A percentile compares a stretch with the other conserved stretches of the same genome.
These are phyloP conservation scores for Rosa lucieae DNA, from an alignment of 306 rosid species.

Conservation along the genomic window DNA sequence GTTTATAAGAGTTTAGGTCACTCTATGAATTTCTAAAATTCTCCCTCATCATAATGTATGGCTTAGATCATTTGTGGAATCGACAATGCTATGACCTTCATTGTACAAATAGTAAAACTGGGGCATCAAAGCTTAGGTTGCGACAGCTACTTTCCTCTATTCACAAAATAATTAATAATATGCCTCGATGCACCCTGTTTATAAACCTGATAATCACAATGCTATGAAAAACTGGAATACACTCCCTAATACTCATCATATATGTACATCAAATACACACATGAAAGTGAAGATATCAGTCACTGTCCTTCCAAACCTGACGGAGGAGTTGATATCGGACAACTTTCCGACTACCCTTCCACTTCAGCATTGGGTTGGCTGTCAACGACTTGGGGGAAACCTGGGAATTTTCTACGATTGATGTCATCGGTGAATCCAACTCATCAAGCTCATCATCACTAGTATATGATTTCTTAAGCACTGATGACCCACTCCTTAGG, in stretches of 20 bases:
- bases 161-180: background rate
- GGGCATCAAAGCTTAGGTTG: background rate
- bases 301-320: conserved; percentile 63
- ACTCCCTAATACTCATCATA: background rate
- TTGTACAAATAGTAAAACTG: background rate
- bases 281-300: conserved; percentile 26
- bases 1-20: too few relatives aligned
- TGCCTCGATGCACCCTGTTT: background rate
- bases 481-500: conserved; percentile 51
- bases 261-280: conserved; percentile 16
- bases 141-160: background rate
- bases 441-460: conserved; percentile 88
- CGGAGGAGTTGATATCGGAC: conserved; percentile 68
- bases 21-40: too few relatives aligned
- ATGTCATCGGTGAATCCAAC: conserved; percentile 73
- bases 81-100: background rate
- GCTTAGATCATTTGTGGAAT: background rate
- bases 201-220: conserved; percentile 1
- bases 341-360: conserved; percentile 44
- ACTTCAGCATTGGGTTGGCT: conserved; percentile 28
- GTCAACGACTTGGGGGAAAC: conserved; percentile 23
- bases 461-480: conserved; percentile 59
- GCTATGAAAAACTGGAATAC: conserved; percentile 3
- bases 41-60: background rate
- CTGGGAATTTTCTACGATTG: conserved; percentile 48